Evolutionary conservation across 495 filamentous ascomycete genomes (phyloP).

Genomic region (Daldinia vernicosa): DNA sequence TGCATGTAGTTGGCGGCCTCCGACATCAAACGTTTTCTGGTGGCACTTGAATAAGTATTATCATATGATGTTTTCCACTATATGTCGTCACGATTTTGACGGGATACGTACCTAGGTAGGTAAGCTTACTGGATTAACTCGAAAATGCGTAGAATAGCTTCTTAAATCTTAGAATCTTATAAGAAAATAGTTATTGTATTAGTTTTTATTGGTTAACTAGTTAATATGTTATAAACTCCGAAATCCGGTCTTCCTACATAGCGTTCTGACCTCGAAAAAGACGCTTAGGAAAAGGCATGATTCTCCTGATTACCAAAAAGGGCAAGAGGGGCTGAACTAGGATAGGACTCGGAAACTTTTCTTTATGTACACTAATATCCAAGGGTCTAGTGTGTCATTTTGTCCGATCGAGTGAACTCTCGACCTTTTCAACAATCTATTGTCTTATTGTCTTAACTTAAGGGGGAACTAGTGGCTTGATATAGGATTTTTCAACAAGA

Average conservation of each 20-base stretch:
- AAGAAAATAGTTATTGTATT: neutral
- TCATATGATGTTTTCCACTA: conserved; percentile 29
- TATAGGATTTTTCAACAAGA: conserved; percentile 2
- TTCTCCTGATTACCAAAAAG: conserved; percentile 17
- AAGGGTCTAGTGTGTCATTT: conserved; percentile 10
- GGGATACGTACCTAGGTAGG: too few species aligned
- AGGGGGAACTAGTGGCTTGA: conserved; percentile 1
- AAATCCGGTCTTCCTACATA: neutral
- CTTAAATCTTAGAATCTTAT: neutral
- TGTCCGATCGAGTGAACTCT: neutral
- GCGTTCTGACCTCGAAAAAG: neutral
- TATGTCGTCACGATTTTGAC: conserved; percentile 12
- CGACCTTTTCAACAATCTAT: neutral
- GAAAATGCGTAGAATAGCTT: neutral
- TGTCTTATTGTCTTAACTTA: neutral
- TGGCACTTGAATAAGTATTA: neutral
- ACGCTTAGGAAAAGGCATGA: neutral
- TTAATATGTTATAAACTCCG: neutral
- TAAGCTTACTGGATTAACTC: conserved; percentile 17
- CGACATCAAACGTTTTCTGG: neutral
- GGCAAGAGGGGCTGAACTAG: conserved; percentile 29
- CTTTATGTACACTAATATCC: neutral
- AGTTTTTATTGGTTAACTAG: neutral
- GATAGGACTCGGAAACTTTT: conserved; percentile 20
- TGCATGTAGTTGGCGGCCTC: conserved; percentile 24